Evolutionary conservation across 1,139 yeast genomes (phyloP), one percentile per base, ranked within the genome.

Genomic region (Pichia norvegensis): DNA sequence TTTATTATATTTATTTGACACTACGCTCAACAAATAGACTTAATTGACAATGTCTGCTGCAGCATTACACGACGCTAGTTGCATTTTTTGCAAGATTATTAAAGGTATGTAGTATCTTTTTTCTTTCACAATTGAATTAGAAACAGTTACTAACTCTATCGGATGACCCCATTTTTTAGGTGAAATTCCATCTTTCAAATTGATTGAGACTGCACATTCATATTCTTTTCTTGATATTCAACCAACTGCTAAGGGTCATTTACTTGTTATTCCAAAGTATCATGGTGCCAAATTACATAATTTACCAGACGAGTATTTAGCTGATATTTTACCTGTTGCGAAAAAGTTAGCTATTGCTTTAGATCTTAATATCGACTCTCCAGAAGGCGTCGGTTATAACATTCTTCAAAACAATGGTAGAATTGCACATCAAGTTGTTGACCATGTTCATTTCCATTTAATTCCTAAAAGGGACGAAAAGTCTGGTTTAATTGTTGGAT

Each of bases 381-480:
- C 82, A 6, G 84, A 81, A 9, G 88, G 92, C 36, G 73, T 69
- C 41, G 96, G 97, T 36, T 90, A 90, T 74, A 90, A 90, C 63
- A 65, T 90, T 27, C 72, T 90, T 54, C 97, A 90, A 66, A 92
- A 92, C 72, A 90, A 92, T 57, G 97, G 97, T 36, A 67, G 85
- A 58, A 81, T 88, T 61, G 97, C 97, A 21, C 97, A 90, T 63
- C 97, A 92, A 67, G 79, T 74, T 49, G 97, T 92, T 50, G 95
- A 85, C 59, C 98, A 92, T 64, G 97, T 90, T 48, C 98, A 90
- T 65, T 85, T 92, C 74, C 98, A 92, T 63, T 77, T 92, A 66
- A 92, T 92, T 60, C 98, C 98, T 39, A 90, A 90, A 73, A 74
- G 73, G 48, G 80, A 80, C 56, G 69, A 64, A 2, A 73, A 73